phyloP scores from a whole-genome alignment of 2,329 filamentous ascomycete genomes.

The Colletotrichum zoysiae region DNA sequence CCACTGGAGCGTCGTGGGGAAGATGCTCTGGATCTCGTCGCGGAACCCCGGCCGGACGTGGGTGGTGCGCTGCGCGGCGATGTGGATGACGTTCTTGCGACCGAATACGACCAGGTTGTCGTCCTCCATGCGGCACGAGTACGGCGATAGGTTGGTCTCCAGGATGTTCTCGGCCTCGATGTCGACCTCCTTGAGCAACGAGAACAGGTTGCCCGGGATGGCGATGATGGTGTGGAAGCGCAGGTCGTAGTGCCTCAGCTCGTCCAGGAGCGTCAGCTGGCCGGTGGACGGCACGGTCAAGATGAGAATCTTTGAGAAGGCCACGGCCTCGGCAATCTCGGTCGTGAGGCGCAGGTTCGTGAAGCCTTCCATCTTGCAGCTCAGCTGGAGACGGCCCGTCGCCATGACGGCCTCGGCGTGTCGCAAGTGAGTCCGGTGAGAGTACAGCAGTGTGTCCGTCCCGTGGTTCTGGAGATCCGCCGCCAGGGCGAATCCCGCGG shows the following conservation, averaged over 20 bases:
- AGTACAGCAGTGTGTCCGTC: slow-evolving; percentile 17
- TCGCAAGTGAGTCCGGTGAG: slow-evolving; percentile 26
- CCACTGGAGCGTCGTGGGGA: slow-evolving; percentile 21
- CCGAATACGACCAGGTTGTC: slow-evolving; percentile 13
- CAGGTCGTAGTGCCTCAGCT: slow-evolving; percentile 19
- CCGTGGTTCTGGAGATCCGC: slow-evolving; percentile 26
- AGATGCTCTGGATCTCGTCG: slow-evolving; percentile 29
- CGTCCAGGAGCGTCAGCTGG: slow-evolving; percentile 25
- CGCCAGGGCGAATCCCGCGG: slow-evolving; percentile 31
- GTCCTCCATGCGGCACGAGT: slow-evolving; percentile 30
- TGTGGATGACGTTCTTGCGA: slow-evolving; percentile 24
- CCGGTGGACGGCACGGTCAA: slow-evolving; percentile 30
- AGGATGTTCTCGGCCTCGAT: slow-evolving; percentile 22
- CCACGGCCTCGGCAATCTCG: slow-evolving; percentile 22
- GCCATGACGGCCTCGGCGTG: slow-evolving; percentile 25
- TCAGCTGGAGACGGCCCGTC: slow-evolving; percentile 15
- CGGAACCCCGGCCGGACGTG: slow-evolving; percentile 14
- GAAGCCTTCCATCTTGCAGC: slow-evolving; percentile 25
- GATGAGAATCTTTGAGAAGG: slow-evolving; percentile 25
- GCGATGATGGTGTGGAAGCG: slow-evolving; percentile 22
- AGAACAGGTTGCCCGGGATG: slow-evolving; percentile 23
- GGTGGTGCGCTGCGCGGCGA: slow-evolving; percentile 8
- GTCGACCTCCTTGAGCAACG: slow-evolving; percentile 17
- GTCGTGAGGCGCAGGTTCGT: slow-evolving; percentile 18
- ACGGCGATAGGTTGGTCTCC: slow-evolving; percentile 31